Percentiles rank a stretch among this genome's conserved stretches.
These are phyloP conservation scores for Rasamsonia emersonii DNA, from an alignment of 2,329 filamentous ascomycete genomes.

Conservation along the genomic window DNA sequence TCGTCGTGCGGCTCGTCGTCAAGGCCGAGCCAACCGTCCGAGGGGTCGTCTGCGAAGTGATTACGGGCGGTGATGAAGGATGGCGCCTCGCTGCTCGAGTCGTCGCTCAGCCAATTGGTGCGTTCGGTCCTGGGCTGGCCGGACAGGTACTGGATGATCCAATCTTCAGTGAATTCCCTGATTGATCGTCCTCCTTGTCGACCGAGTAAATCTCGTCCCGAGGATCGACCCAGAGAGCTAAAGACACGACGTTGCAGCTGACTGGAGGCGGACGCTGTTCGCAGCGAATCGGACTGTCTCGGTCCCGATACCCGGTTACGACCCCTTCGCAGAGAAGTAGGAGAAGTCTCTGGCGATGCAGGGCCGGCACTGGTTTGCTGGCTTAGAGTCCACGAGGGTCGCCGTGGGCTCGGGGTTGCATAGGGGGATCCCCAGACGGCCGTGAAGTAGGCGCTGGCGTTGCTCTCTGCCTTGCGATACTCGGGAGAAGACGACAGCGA, in stretches of 20 bases:
- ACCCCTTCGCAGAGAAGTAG: conserved; percentile 21
- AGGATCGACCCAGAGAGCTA: conserved; percentile 19
- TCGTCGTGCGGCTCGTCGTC: conserved; percentile 30
- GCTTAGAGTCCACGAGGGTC: conserved; percentile 30
- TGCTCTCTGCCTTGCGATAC: conserved; percentile 37
- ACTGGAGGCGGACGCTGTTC: conserved; percentile 18
- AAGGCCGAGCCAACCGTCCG: conserved; percentile 36
- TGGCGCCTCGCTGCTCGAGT: conserved; percentile 64
- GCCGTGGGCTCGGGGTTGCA: conserved; percentile 49
- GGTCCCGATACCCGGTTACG: conserved; percentile 15
- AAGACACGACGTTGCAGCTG: conserved; percentile 14
- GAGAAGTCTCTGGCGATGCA: conserved; percentile 26
- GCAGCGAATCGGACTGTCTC: conserved; percentile 19
- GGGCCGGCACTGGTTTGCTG: conserved; percentile 39
- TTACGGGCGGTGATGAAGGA: conserved; percentile 42
- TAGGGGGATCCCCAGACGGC: conserved; percentile 92
- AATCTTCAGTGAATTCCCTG: conserved; percentile 65
- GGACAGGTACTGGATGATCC: conserved; percentile 79
- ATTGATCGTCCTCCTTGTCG: conserved; percentile 27
- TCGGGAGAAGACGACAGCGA: conserved; percentile 32
- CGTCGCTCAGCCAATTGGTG: conserved; percentile 77
- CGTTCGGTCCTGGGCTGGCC: conserved; percentile 60
- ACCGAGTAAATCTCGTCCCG: conserved; percentile 15
- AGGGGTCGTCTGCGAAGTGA: conserved; percentile 32
- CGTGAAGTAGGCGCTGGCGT: conserved; percentile 54